Conservation (phyloP, 768 basidiomycete genomes). For the Gymnopilus dilepis region DNA sequence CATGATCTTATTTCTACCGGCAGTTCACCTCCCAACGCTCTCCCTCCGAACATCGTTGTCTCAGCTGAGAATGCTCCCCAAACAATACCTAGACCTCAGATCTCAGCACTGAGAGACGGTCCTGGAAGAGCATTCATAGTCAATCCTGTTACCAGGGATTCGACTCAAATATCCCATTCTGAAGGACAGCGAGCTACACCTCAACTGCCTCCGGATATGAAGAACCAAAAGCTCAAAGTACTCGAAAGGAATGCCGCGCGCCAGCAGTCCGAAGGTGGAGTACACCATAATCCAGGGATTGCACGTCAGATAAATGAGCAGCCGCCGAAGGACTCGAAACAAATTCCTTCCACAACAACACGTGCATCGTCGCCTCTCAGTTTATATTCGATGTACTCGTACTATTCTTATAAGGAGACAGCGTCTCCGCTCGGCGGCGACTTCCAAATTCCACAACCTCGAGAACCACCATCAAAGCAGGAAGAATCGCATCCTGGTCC, state of each 20-base stretch:
- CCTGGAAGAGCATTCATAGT: slow-evolving; percentile 50
- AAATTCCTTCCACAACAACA: slow-evolving; percentile 1
- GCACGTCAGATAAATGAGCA: not conserved
- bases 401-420: slow-evolving; percentile 59
- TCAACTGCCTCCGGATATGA: slow-evolving; percentile 39
- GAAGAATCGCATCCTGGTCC: not conserved
- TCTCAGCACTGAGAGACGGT: slow-evolving; percentile 19
- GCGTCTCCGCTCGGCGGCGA: slow-evolving; percentile 47
- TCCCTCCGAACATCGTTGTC: slow-evolving; percentile 58
- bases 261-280: slow-evolving; percentile 33
- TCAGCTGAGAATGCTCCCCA: slow-evolving; percentile 32
- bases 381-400: slow-evolving; percentile 71
- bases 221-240: slow-evolving; percentile 52
- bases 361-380: slow-evolving; percentile 21
- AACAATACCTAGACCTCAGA: not conserved
- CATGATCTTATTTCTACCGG: not conserved
- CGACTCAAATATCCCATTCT: slow-evolving; percentile 58
- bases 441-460: slow-evolving; percentile 21
- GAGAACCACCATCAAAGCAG: slow-evolving; percentile 9
- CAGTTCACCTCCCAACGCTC: not conserved
- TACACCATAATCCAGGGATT: slow-evolving; percentile 2
- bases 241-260: slow-evolving; percentile 64
- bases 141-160: slow-evolving; percentile 56
- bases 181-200: slow-evolving; percentile 53
- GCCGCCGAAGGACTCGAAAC: not conserved